Base-by-base conservation (phyloP, 768 basidiomycete genomes). In the Stropharia rugosoannulata region DNA sequence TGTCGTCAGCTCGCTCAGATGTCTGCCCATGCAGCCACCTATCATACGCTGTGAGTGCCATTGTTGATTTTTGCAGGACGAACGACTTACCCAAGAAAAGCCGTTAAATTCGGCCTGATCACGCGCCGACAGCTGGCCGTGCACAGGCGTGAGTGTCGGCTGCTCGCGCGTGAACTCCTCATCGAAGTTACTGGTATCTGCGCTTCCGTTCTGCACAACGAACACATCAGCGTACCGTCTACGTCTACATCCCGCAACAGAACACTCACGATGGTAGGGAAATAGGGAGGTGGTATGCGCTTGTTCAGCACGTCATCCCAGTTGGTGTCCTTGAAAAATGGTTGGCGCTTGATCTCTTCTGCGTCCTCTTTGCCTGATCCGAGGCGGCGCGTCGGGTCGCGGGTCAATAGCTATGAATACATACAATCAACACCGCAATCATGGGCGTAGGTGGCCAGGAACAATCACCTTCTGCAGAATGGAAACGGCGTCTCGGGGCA, bases 251-350 rank as follows among this genome's bases (percentile, higher is more conserved):
- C 38, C 11, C 25, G 41, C 16, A 40, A 37, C 42, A 49, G 18
- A 50, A 46, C 7, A 73, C 92, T 69, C 66, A 93, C 95, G 66
- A 99, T 93, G 2, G 88, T 91, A 13, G 97, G 97, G 85, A 93
- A 95, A 77, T 98, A 99, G 3, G 96, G 93, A 18, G 95, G 92
- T 18, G 95, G 95, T 65, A 98, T 94, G 57, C 95, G 92, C 73
- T 98, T 98, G 76, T 97, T 81, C 61, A 96, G 70, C n/a, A 99
- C 90, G 70, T 98, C 96, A 61, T 98, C 97, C 70, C 89, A 99
- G 75, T 75, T 98, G 47, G 96, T 91, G 69, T 98, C 97, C 73
- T 95, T 95, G 83, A 99, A 99, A 85, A 98, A 99, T 3, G 94
- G 86, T 68, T 98, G 97, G 53, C 84, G 81, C 75, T 99, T 99